Evolutionary conservation across 805 yeast genomes (phyloP), one percentile per base, ranked within the genome.

Genomic region (Wickerhamiella allomyrinae): DNA sequence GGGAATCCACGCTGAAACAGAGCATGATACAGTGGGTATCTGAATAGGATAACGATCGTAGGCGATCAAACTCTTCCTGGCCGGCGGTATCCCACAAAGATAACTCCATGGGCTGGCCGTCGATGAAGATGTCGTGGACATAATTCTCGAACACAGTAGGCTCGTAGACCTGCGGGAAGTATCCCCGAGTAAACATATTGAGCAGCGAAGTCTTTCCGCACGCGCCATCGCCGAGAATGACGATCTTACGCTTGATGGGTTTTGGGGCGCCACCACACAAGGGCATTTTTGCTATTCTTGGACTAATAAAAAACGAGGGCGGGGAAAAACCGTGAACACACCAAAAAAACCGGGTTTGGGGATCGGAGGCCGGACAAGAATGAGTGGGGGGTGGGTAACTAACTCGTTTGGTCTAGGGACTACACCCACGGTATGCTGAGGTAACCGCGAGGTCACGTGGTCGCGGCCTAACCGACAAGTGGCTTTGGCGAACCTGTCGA

Each of bases 11-110:
- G 36, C 94, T 76, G 59, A 89, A 89, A 66, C 98, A 91, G 45
- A 89, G 73, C 87, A 89, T 91, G 54, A 91, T 87, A 55, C 95
- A 84, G 62, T 89, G 96, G 3, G 98, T 91, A 61, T 91, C 97
- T 21, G 87, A 78, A 61, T 91, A 91, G 39, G 94, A 81, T 47
- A 89, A 69, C 1, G 96, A 84, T 60, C 98, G 74, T 60, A 89
- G 70, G 49, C 96, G 73, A 61, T 89, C 98, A 54, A 89, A 89
- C 65, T 89, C 98, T 64, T 89, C 98, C 67, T 89, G 98, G 7
- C 98, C 98, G 1, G 98, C 98, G 5, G 98, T 89, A 60, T 89
- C 98, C 98, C 98, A 91, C 42, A 89, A 67, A 13, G 95, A 86
- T 44, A 89, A 66, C 56, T 87, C 94, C 54, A 89, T 82, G 39